These are phyloP conservation scores for Populus hybrid DNA, from an alignment of 441 rosid species.

Conservation along the genomic window DNA sequence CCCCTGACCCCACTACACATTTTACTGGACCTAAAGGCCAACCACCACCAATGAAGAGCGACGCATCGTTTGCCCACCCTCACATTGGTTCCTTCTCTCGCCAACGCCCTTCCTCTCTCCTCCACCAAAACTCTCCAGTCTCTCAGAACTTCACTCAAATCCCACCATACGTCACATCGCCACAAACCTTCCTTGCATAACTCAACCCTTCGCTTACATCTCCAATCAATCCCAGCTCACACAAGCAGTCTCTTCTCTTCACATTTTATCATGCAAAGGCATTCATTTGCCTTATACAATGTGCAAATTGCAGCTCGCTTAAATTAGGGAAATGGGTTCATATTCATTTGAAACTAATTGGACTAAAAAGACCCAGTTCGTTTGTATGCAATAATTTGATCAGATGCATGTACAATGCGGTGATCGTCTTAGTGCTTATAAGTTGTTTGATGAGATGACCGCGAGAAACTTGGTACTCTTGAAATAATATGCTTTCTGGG, in stretches of 20 bases:
- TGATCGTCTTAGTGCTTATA: slow-evolving; percentile 40
- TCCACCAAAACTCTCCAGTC: slow-evolving; percentile 11
- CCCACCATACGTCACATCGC: slow-evolving; percentile 22
- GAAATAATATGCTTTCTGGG: slow-evolving; percentile 70
- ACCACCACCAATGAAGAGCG: neutral
- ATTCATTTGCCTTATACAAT: slow-evolving; percentile 43
- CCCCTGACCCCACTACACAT: neutral
- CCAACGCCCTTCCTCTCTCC: slow-evolving; percentile 10
- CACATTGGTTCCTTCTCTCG: slow-evolving; percentile 50
- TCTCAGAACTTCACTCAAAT: slow-evolving; percentile 19
- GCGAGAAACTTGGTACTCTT: slow-evolving; percentile 59
- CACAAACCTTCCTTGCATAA: slow-evolving; percentile 31
- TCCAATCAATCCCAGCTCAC: slow-evolving; percentile 35
- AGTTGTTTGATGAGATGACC: slow-evolving; percentile 66
- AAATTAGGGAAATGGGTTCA: slow-evolving; percentile 68
- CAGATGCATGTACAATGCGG: slow-evolving; percentile 48
- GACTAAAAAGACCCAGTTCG: slow-evolving; percentile 43
- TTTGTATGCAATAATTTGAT: slow-evolving; percentile 58
- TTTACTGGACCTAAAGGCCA: neutral
- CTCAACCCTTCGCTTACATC: slow-evolving; percentile 36
- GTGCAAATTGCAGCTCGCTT: slow-evolving; percentile 48
- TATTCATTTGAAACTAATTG: slow-evolving; percentile 67
- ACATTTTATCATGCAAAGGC: slow-evolving; percentile 44
- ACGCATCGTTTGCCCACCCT: neutral
- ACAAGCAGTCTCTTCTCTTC: slow-evolving; percentile 56